Conservation (phyloP, 129 eudicot genomes). For the Centrapalus pauciflorus region DNA sequence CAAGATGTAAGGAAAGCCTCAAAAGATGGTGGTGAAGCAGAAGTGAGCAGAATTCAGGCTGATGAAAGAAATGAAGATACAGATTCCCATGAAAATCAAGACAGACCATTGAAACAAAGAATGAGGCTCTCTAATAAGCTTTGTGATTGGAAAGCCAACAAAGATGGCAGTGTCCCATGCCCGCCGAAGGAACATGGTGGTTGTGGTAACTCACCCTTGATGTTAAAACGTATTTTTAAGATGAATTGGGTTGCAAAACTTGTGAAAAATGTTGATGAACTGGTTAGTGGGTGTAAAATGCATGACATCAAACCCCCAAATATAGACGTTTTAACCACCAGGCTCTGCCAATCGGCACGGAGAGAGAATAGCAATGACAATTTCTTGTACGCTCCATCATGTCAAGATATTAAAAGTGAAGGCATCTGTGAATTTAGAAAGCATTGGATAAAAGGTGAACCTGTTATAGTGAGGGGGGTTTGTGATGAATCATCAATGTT, state of each 20-base stretch:
- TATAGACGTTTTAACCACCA: constrained; percentile 20
- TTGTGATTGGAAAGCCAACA: constrained; percentile 56
- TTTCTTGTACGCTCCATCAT: constrained; percentile 57
- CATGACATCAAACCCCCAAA: constrained; percentile 26
- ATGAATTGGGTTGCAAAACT: constrained; percentile 99
- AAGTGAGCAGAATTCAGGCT: constrained; percentile 13
- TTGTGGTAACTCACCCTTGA: constrained; percentile 64
- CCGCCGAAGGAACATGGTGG: constrained; percentile 78
- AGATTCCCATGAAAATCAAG: constrained; percentile 22
- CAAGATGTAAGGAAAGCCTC: constrained; percentile 74
- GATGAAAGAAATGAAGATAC: constrained; percentile 23
- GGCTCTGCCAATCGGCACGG: constrained; percentile 36
- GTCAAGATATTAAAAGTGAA: constrained; percentile 53
- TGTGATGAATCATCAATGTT: constrained; percentile 65
- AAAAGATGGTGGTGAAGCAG: constrained; percentile 29
- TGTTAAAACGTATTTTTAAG: constrained; percentile 76
- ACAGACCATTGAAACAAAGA: constrained; percentile 28
- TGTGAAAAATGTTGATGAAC: constrained; percentile 87
- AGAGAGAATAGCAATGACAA: constrained; percentile 52
- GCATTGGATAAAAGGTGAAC: constrained; percentile 80
- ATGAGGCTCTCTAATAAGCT: constrained; percentile 36
- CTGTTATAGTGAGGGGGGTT: constrained; percentile 69
- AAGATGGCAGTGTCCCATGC: constrained; percentile 77
- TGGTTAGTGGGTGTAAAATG: constrained; percentile 86
- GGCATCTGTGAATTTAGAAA: constrained; percentile 73